These are phyloP conservation scores for Pestalotiopsis sp. DNA, from an alignment of 2,329 filamentous ascomycete genomes.

Conservation along the genomic window DNA sequence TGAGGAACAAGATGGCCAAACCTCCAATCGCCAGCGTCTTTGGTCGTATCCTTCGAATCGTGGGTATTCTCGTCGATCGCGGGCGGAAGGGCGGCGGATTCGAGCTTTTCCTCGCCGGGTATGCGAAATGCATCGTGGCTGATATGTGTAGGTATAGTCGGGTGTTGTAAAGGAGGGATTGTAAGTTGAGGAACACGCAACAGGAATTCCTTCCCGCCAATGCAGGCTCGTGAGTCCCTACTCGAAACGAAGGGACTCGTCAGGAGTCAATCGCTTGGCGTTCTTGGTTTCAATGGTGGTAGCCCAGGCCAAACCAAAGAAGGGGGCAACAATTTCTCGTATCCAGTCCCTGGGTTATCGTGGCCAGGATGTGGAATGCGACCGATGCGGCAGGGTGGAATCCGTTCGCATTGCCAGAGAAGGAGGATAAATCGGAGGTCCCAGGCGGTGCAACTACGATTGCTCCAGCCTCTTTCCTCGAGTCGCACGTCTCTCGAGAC, in stretches of 20 bases:
- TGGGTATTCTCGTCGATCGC: slow-evolving; percentile 56
- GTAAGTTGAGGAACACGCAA: not conserved
- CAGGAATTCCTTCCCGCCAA: not conserved
- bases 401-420: not conserved
- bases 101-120: slow-evolving; percentile 83
- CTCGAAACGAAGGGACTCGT: not conserved
- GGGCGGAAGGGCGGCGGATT: slow-evolving; percentile 72
- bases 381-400: not conserved
- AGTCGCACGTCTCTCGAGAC: not conserved
- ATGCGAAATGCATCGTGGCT: slow-evolving; percentile 82
- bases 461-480: not conserved
- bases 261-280: not conserved
- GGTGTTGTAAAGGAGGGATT: not conserved
- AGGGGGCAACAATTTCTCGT: slow-evolving; percentile 1
- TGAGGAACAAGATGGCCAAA: slow-evolving; percentile 55
- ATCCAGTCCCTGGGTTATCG: not conserved
- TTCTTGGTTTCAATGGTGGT: not conserved
- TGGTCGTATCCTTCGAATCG: slow-evolving; percentile 63
- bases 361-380: not conserved
- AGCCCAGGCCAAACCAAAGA: not conserved
- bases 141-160: not conserved
- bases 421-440: not conserved
- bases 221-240: not conserved
- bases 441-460: not conserved
- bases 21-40: slow-evolving; percentile 58